Conservation (phyloP, 345 rosid genomes). For the Corymbia maculata region DNA sequence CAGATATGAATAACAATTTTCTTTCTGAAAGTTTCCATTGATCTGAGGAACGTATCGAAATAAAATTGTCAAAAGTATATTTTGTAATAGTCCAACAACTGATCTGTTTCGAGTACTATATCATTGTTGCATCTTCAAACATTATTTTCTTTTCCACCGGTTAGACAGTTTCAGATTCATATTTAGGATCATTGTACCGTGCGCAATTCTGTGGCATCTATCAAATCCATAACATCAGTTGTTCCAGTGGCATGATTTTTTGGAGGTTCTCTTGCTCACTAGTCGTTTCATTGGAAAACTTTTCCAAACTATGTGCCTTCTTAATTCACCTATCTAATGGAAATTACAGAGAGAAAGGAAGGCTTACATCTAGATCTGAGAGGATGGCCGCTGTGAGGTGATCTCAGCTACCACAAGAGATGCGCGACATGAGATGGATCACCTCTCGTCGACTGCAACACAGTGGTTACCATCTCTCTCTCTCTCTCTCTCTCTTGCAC, state of each 20-base stretch:
- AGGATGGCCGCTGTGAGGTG: background rate
- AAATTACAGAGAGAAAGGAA: background rate
- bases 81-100: background rate
- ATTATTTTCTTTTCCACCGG: background rate
- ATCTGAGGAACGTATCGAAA: background rate
- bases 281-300: background rate
- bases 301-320: background rate
- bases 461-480: background rate
- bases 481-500: background rate
- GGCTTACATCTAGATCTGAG: background rate
- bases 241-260: background rate
- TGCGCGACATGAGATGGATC: fast-evolving
- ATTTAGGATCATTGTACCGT: background rate
- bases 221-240: background rate
- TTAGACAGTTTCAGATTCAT: background rate
- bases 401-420: background rate
- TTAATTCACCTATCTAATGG: background rate
- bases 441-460: background rate
- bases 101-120: background rate
- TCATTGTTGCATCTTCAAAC: background rate
- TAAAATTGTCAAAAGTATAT: background rate
- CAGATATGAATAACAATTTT: background rate
- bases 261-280: background rate
- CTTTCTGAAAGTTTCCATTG: background rate
- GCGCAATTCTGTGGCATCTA: background rate